Conservation (phyloP, 2,329 filamentous ascomycete genomes). For the Alternaria tenuissima region DNA sequence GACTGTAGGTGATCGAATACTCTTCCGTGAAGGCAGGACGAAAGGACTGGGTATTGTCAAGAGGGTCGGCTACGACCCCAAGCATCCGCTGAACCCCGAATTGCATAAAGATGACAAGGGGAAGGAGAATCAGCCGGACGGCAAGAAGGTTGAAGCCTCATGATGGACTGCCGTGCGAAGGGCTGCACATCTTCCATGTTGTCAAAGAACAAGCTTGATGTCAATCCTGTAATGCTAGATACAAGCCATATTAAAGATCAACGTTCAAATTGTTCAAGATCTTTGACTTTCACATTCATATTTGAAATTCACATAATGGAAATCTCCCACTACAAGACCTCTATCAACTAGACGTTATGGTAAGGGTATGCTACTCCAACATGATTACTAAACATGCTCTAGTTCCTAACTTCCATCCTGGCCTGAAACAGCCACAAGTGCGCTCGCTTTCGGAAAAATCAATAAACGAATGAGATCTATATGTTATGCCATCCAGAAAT, state of each 20-base stretch:
- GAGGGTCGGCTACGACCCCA: slow-evolving; percentile 82
- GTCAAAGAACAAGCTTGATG: background rate
- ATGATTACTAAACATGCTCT: background rate
- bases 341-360: background rate
- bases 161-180: background rate
- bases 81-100: slow-evolving; percentile 53
- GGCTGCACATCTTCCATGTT: background rate
- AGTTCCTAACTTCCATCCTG: background rate
- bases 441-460: background rate
- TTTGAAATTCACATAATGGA: background rate
- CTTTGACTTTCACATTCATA: background rate
- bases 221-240: background rate
- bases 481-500: background rate
- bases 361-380: background rate
- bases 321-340: background rate
- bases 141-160: background rate
- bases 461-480: background rate
- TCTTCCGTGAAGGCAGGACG: slow-evolving; percentile 94
- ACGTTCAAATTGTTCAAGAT: background rate
- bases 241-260: background rate
- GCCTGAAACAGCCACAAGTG: background rate
- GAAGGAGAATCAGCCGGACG: slow-evolving; percentile 6
- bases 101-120: slow-evolving; percentile 33
- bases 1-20: slow-evolving; percentile 82
- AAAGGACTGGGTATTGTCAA: slow-evolving; percentile 97